These are phyloP conservation scores for Limtongia smithiae DNA, from an alignment of 805 yeast species.

Conservation along the genomic window DNA sequence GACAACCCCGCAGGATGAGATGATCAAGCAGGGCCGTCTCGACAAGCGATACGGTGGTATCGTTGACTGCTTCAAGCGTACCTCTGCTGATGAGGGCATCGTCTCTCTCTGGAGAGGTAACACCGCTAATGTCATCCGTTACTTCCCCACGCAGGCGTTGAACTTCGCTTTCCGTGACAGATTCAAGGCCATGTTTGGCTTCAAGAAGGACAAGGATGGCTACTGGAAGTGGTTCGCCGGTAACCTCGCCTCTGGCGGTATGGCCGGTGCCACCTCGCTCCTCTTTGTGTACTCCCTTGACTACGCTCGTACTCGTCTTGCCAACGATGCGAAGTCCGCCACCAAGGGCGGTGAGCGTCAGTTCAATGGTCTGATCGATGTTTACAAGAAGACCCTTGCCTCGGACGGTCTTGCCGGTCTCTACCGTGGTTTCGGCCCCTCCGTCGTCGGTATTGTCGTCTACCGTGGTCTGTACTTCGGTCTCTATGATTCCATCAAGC, in stretches of 20 bases:
- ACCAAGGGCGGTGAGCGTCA: conserved; percentile 87
- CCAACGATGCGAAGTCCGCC: conserved; percentile 92
- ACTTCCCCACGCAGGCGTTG: conserved; percentile 99
- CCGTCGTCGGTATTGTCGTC: conserved; percentile 94
- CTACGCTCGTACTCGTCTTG: conserved; percentile 98
- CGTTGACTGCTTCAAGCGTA: conserved; percentile 88
- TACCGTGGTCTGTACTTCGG: conserved; percentile 99
- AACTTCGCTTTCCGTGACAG: conserved; percentile 98
- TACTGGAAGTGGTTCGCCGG: conserved; percentile 95
- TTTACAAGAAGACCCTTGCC: conserved; percentile 91
- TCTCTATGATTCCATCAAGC: conserved; percentile 94
- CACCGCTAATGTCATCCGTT: conserved; percentile 98
- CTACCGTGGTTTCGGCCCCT: conserved; percentile 99
- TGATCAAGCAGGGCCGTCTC: conserved; percentile 96
- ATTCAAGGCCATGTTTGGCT: conserved; percentile 92
- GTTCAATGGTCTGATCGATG: conserved; percentile 96
- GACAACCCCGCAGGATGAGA: too few relatives aligned
- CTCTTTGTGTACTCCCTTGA: conserved; percentile 94
- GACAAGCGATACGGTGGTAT: conserved; percentile 85
- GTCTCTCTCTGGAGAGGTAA: conserved; percentile 98
- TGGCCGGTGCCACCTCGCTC: conserved; percentile 95
- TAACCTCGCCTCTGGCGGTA: conserved; percentile 98
- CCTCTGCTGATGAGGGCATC: conserved; percentile 90
- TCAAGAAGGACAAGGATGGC: conserved; percentile 84
- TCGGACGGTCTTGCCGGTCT: conserved; percentile 97